Evolutionary conservation across 2,329 filamentous ascomycete genomes (phyloP).

Genomic region (Cladosporium austrohemisphaericum): DNA sequence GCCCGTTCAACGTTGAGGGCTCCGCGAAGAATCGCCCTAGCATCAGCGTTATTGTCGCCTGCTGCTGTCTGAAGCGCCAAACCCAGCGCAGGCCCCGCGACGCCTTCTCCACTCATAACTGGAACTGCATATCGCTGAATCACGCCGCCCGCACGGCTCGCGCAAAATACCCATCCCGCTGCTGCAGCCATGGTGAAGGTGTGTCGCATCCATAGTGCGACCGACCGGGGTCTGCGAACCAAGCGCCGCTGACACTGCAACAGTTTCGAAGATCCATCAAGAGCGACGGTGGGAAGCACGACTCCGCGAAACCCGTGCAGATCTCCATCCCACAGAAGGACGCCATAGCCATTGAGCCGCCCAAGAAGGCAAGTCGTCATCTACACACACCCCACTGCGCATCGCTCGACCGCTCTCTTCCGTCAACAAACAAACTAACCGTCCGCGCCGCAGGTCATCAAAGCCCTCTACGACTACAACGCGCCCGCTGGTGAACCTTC

Average conservation of each 20-base stretch:
- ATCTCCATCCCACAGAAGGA: slow-evolving; percentile 79
- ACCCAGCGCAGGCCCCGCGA: not conserved
- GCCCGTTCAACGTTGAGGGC: too few species aligned
- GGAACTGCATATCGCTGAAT: not conserved
- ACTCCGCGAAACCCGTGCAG: slow-evolving; percentile 60
- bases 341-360: slow-evolving; percentile 81
- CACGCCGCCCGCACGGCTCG: slow-evolving; percentile 4
- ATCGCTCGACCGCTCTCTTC: not conserved
- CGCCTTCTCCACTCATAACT: slow-evolving; percentile 12
- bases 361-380: slow-evolving; percentile 70
- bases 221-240: slow-evolving; percentile 2
- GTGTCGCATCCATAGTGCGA: slow-evolving; percentile 3
- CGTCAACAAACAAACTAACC: not conserved
- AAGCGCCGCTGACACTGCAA: slow-evolving; percentile 8
- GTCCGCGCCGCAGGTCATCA: slow-evolving; percentile 68
- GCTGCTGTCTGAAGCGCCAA: not conserved
- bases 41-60: too few species aligned
- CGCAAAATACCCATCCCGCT: not conserved
- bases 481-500: slow-evolving; percentile 56
- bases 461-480: slow-evolving; percentile 89
- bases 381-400: not conserved
- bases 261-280: slow-evolving; percentile 81
- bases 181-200: slow-evolving; percentile 21
- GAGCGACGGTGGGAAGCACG: slow-evolving; percentile 66
- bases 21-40: too few species aligned